Evolutionary conservation across 2,329 filamentous ascomycete species (phyloP), one percentile per base, ranked within the genome.

Genomic region (Ophiostoma novo-ulmi): DNA sequence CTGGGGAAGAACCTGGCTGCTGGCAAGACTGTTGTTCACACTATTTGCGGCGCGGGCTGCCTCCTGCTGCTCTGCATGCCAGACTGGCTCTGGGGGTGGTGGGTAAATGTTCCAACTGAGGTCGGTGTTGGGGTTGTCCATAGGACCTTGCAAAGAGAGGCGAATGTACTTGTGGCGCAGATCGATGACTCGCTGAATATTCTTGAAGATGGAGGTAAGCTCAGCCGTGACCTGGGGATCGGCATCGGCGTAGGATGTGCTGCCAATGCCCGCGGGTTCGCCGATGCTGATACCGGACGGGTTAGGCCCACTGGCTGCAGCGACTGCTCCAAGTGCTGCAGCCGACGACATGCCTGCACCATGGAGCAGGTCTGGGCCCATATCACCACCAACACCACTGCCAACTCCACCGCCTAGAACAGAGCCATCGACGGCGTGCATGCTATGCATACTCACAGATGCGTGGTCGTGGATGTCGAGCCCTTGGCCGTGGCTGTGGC

Each of bases 141-240:
- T 85, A 8, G 89, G 85, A 11, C 91, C 87, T 77, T 99, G 95
- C 26, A 94, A 82, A 0, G 95, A 98, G 20, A 97, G 80, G 1
- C 87, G 83, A 69, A 98, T 92, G 80, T 98, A 99, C 76, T 93
- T 96, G 78, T 93, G 89, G 72, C 95, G 88, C 58, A 94, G 84
- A 75, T 97, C 92, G 65, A 97, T 81, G n/a, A 98, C 88, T 75
- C 91, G 90, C 78, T 97, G 92, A 70, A 99, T 93, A 75, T 95
- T 96, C 74, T 89, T 89, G 76, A 96, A 97, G 74, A 99, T 97
- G 26, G 88, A 86, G 75, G 87, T 88, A 74, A 99, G 82, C 80
- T 99, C 95, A 2, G 91, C 85, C 1, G 92, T 93, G 75, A 98
- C 90, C 69, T 91, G 89, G 55, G 91, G 88, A 75, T 96, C 92